These are phyloP conservation scores for Cucumis hystrix DNA, from an alignment of 306 rosid genomes.

Conservation along the genomic window DNA sequence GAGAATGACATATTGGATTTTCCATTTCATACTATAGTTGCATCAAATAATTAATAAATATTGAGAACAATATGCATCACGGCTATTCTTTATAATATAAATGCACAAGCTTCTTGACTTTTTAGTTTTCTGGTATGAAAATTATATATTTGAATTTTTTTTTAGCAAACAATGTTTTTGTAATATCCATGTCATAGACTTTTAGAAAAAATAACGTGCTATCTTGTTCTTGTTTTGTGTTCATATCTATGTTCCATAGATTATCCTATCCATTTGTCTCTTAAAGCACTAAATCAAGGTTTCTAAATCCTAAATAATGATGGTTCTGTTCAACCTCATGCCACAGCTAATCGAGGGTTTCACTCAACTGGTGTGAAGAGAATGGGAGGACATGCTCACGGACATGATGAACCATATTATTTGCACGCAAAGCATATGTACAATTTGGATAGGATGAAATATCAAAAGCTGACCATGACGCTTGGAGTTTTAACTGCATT, in stretches of 20 bases:
- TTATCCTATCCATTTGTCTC: not conserved
- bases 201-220: not conserved
- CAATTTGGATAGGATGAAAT: slow-evolving; percentile 14
- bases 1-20: not conserved
- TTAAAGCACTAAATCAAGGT: not conserved
- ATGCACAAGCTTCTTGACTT: not conserved
- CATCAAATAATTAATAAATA: too few species aligned
- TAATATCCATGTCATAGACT: not conserved
- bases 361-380: slow-evolving; percentile 27
- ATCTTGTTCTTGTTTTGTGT: not conserved
- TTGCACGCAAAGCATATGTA: slow-evolving; percentile 23
- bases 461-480: slow-evolving; percentile 20
- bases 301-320: not conserved
- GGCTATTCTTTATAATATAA: not conserved
- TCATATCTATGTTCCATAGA: not conserved
- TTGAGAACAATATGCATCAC: not conserved
- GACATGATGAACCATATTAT: slow-evolving; percentile 20
- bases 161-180: not conserved
- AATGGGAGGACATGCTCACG: slow-evolving; percentile 22
- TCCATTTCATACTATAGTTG: not conserved
- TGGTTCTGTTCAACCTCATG: not conserved
- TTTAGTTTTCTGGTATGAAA: not conserved
- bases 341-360: slow-evolving; percentile 15
- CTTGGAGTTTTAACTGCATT: slow-evolving; percentile 23
- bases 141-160: too few species aligned